phyloP scores from a whole-genome alignment of 306 rosid genomes.

The Cicer bijugum region DNA sequence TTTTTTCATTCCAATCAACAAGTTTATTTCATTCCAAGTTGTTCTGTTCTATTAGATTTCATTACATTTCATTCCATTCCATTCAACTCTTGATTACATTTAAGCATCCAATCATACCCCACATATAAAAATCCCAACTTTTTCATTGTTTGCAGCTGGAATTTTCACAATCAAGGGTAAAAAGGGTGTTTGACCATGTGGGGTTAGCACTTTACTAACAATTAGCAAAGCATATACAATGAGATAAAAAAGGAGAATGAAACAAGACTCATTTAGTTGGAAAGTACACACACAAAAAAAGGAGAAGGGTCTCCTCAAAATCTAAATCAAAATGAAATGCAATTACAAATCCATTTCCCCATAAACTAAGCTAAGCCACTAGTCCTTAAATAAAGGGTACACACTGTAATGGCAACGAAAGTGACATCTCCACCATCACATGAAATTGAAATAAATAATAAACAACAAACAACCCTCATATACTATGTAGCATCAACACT shows the following conservation, averaged over 20 bases:
- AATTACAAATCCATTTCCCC: conserved; percentile 45
- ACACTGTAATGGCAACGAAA: conserved; percentile 44
- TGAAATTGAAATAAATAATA: conserved; percentile 29
- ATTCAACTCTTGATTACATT: conserved; percentile 1
- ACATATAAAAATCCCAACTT: conserved; percentile 36
- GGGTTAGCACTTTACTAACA: conserved; percentile 3
- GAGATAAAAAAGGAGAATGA: neutral
- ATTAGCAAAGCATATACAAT: neutral
- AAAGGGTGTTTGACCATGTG: conserved; percentile 43
- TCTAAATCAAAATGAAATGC: neutral
- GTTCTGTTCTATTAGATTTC: neutral
- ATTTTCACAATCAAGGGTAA: conserved; percentile 57
- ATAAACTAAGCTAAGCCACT: conserved; percentile 50
- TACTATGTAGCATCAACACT: too few relatives aligned
- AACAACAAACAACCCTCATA: neutral
- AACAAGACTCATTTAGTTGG: conserved; percentile 23
- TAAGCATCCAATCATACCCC: neutral
- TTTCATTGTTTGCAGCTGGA: conserved; percentile 44
- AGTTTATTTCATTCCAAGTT: neutral
- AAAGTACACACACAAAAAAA: conserved; percentile 45
- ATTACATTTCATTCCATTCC: neutral
- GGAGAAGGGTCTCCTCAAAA: conserved; percentile 32
- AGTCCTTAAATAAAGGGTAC: conserved; percentile 51
- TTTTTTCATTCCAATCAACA: neutral
- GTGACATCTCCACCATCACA: conserved; percentile 49